Percentiles rank a stretch among this genome's conserved stretches.
These are phyloP conservation scores for Jatropha podagrica DNA, from an alignment of 441 rosid species.

Conservation along the genomic window DNA sequence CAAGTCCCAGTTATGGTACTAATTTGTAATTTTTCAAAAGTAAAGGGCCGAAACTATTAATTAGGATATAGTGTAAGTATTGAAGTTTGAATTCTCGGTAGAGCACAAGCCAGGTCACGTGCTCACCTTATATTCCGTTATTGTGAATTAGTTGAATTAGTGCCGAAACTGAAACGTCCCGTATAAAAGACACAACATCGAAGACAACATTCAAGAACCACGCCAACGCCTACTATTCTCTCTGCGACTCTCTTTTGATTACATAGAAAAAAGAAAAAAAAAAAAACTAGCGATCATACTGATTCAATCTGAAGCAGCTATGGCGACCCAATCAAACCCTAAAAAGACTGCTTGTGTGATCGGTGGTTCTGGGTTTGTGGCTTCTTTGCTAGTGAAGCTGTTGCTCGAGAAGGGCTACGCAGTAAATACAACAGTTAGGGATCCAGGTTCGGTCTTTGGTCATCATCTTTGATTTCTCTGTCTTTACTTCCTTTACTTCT, in stretches of 20 bases:
- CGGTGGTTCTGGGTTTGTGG: slow-evolving; percentile 79
- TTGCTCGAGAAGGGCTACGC: slow-evolving; percentile 70
- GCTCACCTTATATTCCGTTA: background rate
- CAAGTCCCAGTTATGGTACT: no score
- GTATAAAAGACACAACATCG: no score
- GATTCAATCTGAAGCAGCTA: background rate
- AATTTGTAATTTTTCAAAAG: no score
- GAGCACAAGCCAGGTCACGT: background rate
- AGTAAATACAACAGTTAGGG: slow-evolving; percentile 79
- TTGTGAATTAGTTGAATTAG: background rate
- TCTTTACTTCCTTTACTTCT: no score
- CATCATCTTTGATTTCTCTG: no score
- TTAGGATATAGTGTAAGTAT: background rate
- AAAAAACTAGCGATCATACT: background rate
- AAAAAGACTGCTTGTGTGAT: slow-evolving; percentile 69
- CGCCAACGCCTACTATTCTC: background rate
- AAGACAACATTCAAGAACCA: background rate
- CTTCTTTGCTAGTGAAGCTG: slow-evolving; percentile 61
- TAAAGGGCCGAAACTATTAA: no score
- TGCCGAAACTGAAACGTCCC: background rate
- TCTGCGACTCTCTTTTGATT: background rate
- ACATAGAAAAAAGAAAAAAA: background rate
- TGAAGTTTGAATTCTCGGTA: background rate
- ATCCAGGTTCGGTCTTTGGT: slow-evolving; percentile 48
- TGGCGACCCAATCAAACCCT: slow-evolving; percentile 30